Percentiles rank a stretch among this genome's conserved stretches.
phyloP scores from a whole-genome alignment of 2,329 filamentous ascomycete genomes.

The Trichoderma pleuroti region DNA sequence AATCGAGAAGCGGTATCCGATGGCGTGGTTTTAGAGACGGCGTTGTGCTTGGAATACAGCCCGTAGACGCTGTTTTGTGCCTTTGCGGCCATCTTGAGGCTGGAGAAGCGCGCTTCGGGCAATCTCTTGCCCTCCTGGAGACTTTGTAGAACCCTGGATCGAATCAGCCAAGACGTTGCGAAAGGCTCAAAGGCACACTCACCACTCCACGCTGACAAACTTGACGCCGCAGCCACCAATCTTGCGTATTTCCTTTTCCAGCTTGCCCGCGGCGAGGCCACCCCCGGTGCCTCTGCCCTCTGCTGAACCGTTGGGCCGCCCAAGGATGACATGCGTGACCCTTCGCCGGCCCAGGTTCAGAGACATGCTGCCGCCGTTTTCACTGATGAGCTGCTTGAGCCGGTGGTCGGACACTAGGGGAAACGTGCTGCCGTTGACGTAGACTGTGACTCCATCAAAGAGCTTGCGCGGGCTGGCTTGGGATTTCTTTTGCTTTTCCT shows the following conservation, averaged over 20 bases:
- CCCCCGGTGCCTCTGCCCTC: constrained; percentile 71
- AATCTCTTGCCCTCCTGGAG: constrained; percentile 71
- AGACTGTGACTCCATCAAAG: constrained; percentile 70
- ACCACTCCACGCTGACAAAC: constrained; percentile 81
- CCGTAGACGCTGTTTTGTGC: constrained; percentile 63
- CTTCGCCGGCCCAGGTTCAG: constrained; percentile 66
- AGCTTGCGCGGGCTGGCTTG: constrained; percentile 41
- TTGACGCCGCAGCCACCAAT: constrained; percentile 67
- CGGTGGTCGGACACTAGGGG: constrained; percentile 81
- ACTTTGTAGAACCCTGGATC: constrained; percentile 72
- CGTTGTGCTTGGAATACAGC: constrained; percentile 35
- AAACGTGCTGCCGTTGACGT: constrained; percentile 83
- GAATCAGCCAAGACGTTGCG: neutral
- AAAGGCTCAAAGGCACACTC: constrained; percentile 28
- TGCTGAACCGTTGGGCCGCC: constrained; percentile 48
- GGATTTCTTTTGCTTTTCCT: constrained; percentile 48
- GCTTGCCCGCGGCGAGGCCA: constrained; percentile 71
- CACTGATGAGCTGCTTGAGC: constrained; percentile 71
- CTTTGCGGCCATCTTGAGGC: constrained; percentile 57
- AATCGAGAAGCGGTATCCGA: neutral
- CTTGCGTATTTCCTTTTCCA: constrained; percentile 73
- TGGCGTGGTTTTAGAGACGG: neutral
- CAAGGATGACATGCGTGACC: constrained; percentile 85
- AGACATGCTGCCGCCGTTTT: constrained; percentile 70
- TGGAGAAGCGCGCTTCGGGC: constrained; percentile 68